These are phyloP conservation scores for Rhodofomes roseus DNA, from an alignment of 1,284 basidiomycete species.

Conservation along the genomic window DNA sequence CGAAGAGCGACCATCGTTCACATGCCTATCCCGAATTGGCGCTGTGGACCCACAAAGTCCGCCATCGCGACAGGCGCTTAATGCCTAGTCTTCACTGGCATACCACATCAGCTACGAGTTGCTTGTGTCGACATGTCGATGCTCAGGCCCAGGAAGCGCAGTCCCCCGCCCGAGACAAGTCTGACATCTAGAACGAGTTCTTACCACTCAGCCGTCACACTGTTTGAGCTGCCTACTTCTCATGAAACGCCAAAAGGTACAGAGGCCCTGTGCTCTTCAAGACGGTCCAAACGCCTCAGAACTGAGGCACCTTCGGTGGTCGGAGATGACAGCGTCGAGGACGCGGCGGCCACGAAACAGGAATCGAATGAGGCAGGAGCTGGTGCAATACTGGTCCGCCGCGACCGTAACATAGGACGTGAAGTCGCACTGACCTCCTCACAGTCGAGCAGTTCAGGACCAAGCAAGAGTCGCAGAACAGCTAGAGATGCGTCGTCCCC, in stretches of 20 bases:
- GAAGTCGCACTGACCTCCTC: no score
- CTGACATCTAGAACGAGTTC: conserved; percentile 9
- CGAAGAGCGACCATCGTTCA: no score
- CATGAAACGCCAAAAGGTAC: neutral
- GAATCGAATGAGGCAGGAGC: neutral
- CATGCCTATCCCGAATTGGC: neutral
- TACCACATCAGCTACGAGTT: neutral
- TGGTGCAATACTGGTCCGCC: neutral
- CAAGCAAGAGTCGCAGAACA: neutral
- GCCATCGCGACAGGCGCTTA: neutral
- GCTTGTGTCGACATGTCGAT: conserved; percentile 8
- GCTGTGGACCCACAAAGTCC: neutral
- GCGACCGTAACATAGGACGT: neutral
- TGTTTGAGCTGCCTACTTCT: conserved; percentile 9
- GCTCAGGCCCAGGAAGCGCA: conserved; percentile 4
- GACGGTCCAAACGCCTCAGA: neutral
- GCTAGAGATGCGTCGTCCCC: conserved; percentile 12
- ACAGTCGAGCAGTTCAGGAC: neutral
- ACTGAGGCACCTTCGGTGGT: neutral
- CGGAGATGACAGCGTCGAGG: neutral
- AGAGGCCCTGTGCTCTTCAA: conserved; percentile 12
- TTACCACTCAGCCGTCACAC: conserved; percentile 13
- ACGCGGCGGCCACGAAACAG: neutral
- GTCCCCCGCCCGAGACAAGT: neutral
- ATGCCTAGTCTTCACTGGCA: neutral